Evolutionary conservation across 768 basidiomycete genomes (phyloP).

Genomic region (Lentinula aciculospora): DNA sequence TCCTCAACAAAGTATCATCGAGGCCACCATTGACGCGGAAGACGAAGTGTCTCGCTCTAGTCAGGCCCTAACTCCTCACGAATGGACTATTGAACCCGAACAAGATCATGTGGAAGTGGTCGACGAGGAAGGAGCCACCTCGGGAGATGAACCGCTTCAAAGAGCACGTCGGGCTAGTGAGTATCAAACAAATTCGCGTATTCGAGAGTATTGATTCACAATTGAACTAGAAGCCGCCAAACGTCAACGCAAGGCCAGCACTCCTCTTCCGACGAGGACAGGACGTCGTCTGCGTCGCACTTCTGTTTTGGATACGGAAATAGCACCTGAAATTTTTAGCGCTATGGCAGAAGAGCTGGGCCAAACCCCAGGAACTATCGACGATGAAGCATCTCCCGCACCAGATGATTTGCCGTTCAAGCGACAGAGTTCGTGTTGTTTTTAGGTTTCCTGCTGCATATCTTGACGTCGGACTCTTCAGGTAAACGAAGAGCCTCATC

Average conservation of each 20-base stretch:
- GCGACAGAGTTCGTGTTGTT: neutral
- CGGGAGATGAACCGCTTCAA: conserved; percentile 28
- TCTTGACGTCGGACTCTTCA: conserved; percentile 15
- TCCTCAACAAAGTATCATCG: neutral
- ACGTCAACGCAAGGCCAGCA: conserved; percentile 1
- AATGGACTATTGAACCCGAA: conserved; percentile 10
- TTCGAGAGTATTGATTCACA: conserved; percentile 8
- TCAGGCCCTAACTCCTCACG: neutral
- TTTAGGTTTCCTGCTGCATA: neutral
- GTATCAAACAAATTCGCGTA: conserved; percentile 17
- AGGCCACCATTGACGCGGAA: neutral
- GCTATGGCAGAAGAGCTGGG: neutral
- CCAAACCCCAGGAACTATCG: conserved; percentile 1
- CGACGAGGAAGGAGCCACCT: conserved; percentile 17
- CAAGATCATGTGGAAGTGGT: conserved; percentile 13
- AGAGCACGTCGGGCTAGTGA: conserved; percentile 12
- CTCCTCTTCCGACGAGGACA: conserved; percentile 1
- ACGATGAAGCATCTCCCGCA: neutral
- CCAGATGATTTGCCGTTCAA: neutral
- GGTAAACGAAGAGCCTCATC: conserved; percentile 66
- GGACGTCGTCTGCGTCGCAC: neutral
- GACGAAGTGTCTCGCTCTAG: conserved; percentile 4
- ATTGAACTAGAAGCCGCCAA: neutral
- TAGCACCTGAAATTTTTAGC: neutral
- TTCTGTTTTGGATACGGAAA: neutral